These are phyloP conservation scores for Lophium mytilinum DNA, from an alignment of 495 filamentous ascomycete genomes.

Conservation along the genomic window DNA sequence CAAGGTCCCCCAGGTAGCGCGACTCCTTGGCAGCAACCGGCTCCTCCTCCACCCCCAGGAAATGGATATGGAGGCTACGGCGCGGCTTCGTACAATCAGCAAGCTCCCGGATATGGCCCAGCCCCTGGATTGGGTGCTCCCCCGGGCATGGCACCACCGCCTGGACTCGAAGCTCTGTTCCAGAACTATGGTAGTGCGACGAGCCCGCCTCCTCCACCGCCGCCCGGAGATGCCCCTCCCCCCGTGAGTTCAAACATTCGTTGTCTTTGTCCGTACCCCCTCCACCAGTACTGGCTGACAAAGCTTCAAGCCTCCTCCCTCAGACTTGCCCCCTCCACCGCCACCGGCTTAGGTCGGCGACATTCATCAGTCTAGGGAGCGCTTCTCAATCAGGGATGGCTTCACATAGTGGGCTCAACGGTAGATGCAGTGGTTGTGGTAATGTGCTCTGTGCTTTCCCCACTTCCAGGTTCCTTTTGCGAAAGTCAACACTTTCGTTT, in stretches of 20 bases:
- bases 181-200: slow-evolving; percentile 53
- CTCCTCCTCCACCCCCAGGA: slow-evolving; percentile 1
- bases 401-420: too few relatives aligned
- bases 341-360: too few relatives aligned
- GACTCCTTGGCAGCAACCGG: slow-evolving; percentile 18
- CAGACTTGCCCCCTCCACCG: too few relatives aligned
- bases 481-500: too few relatives aligned
- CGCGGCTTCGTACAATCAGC: slow-evolving; percentile 7
- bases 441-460: too few relatives aligned
- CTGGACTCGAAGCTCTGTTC: slow-evolving; percentile 61
- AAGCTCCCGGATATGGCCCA: slow-evolving; percentile 28
- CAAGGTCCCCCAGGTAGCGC: slow-evolving; percentile 11
- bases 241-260: slow-evolving; percentile 35
- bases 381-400: too few relatives aligned
- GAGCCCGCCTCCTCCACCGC: slow-evolving; percentile 29
- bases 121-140: slow-evolving; percentile 32
- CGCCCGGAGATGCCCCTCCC: slow-evolving; percentile 52
- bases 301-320: too few relatives aligned
- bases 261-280: too few relatives aligned
- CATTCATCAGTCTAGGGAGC: too few relatives aligned
- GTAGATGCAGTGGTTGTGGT: too few relatives aligned
- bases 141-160: slow-evolving; percentile 45
- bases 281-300: too few relatives aligned
- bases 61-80: slow-evolving; percentile 7
- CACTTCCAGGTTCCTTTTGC: too few relatives aligned